Conservation (phyloP, 2,329 filamentous ascomycete species). For the Aspergillus persii region DNA sequence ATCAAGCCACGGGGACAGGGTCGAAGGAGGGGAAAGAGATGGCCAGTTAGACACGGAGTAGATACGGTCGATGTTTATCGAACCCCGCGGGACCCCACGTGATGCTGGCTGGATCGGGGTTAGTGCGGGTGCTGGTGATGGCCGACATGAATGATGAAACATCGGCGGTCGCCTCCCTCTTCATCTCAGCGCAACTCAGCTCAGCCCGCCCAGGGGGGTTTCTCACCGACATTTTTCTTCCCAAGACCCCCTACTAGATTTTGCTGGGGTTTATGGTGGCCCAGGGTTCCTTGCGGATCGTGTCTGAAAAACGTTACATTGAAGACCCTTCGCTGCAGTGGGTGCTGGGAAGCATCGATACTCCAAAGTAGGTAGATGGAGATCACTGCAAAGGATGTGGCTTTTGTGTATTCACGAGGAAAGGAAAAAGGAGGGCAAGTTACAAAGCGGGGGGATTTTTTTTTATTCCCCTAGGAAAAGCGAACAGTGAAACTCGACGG, state of each 20-base stretch:
- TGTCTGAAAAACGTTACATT: neutral
- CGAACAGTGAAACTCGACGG: neutral
- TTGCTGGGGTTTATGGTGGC: neutral
- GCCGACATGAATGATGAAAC: neutral
- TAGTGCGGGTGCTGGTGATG: neutral
- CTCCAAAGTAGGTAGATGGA: neutral
- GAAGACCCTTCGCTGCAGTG: neutral
- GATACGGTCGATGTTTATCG: neutral
- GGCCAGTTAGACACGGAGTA: too few relatives aligned
- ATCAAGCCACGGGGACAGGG: neutral
- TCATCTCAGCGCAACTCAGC: neutral
- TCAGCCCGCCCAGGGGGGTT: neutral
- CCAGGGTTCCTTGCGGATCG: neutral
- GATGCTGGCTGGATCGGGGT: neutral
- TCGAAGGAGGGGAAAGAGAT: neutral
- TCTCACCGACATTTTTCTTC: neutral
- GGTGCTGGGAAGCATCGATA: neutral
- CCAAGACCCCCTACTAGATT: neutral
- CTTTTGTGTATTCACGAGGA: too few relatives aligned
- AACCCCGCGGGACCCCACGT: neutral
- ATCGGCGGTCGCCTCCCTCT: neutral
- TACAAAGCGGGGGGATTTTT: too few relatives aligned
- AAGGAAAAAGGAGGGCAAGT: neutral
- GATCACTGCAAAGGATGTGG: neutral
- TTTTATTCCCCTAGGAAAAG: neutral